Evolutionary conservation across 2,329 filamentous ascomycete genomes (phyloP).

Genomic region (Colletotrichum sp.): DNA sequence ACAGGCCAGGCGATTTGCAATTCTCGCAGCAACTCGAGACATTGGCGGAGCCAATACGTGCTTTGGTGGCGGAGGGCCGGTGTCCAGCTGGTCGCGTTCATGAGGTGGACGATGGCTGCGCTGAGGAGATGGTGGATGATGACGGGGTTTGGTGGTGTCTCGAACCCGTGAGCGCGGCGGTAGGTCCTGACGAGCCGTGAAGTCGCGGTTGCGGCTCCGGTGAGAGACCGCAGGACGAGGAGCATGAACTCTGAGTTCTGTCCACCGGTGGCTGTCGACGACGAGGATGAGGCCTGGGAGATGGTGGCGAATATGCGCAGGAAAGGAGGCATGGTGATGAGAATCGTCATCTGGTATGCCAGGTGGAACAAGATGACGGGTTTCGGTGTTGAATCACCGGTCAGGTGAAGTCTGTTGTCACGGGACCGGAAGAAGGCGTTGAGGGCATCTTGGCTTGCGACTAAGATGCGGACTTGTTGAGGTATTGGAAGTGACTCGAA

Average conservation of each 20-base stretch:
- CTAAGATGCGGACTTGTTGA: slow-evolving; percentile 19
- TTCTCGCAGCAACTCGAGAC: slow-evolving; percentile 15
- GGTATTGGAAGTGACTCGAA: slow-evolving; percentile 21
- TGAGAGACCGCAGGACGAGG: slow-evolving; percentile 18
- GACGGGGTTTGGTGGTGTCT: slow-evolving; percentile 15
- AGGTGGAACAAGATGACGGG: slow-evolving; percentile 21
- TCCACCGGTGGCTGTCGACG: not conserved
- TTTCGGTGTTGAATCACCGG: slow-evolving; percentile 10
- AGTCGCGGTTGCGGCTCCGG: slow-evolving; percentile 14
- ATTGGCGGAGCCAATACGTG: slow-evolving; percentile 20
- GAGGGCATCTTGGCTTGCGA: slow-evolving; percentile 21
- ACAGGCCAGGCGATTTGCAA: not conserved
- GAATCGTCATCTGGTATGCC: slow-evolving; percentile 22
- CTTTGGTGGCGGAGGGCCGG: slow-evolving; percentile 16
- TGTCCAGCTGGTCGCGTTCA: slow-evolving; percentile 20
- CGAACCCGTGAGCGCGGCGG: slow-evolving; percentile 13
- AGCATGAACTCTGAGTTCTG: slow-evolving; percentile 14
- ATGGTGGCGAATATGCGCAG: slow-evolving; percentile 20
- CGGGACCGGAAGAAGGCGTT: slow-evolving; percentile 20
- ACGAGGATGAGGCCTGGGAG: not conserved
- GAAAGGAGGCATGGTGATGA: slow-evolving; percentile 22
- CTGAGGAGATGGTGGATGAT: slow-evolving; percentile 23
- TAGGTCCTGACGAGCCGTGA: slow-evolving; percentile 17
- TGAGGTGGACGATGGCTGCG: slow-evolving; percentile 21
- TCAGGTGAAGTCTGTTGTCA: slow-evolving; percentile 9